Evolutionary conservation across 2,329 filamentous ascomycete species (phyloP).

Genomic region (Kalaharituber pfeilii): DNA sequence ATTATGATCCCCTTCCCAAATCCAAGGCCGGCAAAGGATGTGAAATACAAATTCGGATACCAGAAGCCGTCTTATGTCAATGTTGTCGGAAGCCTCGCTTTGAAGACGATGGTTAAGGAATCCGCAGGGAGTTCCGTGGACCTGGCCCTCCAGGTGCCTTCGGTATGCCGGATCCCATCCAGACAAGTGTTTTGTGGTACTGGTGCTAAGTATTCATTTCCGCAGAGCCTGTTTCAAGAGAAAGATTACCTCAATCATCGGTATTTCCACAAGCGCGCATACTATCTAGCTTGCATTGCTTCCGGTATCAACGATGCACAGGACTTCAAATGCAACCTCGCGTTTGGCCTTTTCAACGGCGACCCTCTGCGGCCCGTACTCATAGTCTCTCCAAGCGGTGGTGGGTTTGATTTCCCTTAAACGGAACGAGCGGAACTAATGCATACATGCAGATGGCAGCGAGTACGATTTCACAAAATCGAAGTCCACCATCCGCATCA

Average conservation of each 20-base stretch:
- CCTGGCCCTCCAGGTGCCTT: constrained; percentile 73
- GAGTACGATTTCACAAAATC: constrained; percentile 28
- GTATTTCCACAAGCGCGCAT: constrained; percentile 88
- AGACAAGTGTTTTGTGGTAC: not conserved
- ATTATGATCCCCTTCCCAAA: constrained; percentile 68
- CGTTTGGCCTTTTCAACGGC: constrained; percentile 51
- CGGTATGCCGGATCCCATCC: constrained; percentile 15
- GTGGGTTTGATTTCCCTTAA: constrained; percentile 11
- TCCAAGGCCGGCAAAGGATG: constrained; percentile 57
- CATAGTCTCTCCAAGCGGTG: constrained; percentile 28
- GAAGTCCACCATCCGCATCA: constrained; percentile 50
- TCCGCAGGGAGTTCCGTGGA: constrained; percentile 49
- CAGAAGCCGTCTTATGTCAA: constrained; percentile 61
- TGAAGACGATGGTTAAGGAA: constrained; percentile 53
- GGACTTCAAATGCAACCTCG: constrained; percentile 32
- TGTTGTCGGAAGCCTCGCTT: constrained; percentile 71
- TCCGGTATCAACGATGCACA: constrained; percentile 46
- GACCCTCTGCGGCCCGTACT: constrained; percentile 60
- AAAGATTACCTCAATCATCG: constrained; percentile 88
- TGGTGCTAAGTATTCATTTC: constrained; percentile 7
- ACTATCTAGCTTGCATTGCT: constrained; percentile 71
- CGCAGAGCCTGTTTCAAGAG: constrained; percentile 59
- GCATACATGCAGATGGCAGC: constrained; percentile 19
- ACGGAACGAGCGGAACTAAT: not conserved
- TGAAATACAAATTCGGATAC: constrained; percentile 68